Evolutionary conservation across 202 grass and related monocot species (phyloP), one percentile per base, ranked within the genome.

Genomic region (Saccharum hybrid): DNA sequence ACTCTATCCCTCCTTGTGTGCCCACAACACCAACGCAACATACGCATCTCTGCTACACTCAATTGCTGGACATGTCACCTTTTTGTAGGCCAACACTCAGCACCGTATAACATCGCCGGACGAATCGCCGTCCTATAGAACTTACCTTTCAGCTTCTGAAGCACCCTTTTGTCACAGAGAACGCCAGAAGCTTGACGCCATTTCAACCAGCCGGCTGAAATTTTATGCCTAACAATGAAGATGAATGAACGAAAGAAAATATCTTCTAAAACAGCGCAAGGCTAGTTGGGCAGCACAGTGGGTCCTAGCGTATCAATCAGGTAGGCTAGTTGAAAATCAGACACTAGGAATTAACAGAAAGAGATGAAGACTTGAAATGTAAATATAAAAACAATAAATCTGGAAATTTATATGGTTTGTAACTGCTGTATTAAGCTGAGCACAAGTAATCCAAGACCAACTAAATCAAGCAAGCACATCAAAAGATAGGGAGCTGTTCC

Each of bases 181-280:
- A n/a, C n/a, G n/a, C n/a, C n/a, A n/a, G n/a, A n/a, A n/a, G n/a
- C n/a, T n/a, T n/a, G n/a, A n/a, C n/a, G n/a, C n/a, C n/a, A n/a
- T n/a, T n/a, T n/a, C n/a, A n/a, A n/a, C n/a, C n/a, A n/a, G n/a
- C n/a, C n/a, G n/a, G n/a, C n/a, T n/a, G n/a, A n/a, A n/a, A n/a
- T n/a, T n/a, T n/a, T n/a, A n/a, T n/a, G n/a, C n/a, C n/a, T n/a
- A n/a, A n/a, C n/a, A n/a, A n/a, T 42, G 48, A 19, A 64, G 63
- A 75, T 19, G 13, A 81, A 66, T 66, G 22, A 81, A 59, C 37
- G 18, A 43, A 62, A 71, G 19, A 30, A 85, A 23, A 37, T 22
- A 60, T 60, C 56, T 23, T 19, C 33, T 21, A 5, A 37, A 8
- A 11, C 6, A 34, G 48, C 4, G 5, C 16, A 74, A 54, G 26